A percentile compares a stretch with the other conserved stretches of the same genome.
These are phyloP conservation scores for Aspergillus bridgeri DNA, from an alignment of 495 filamentous ascomycete species.

Conservation along the genomic window DNA sequence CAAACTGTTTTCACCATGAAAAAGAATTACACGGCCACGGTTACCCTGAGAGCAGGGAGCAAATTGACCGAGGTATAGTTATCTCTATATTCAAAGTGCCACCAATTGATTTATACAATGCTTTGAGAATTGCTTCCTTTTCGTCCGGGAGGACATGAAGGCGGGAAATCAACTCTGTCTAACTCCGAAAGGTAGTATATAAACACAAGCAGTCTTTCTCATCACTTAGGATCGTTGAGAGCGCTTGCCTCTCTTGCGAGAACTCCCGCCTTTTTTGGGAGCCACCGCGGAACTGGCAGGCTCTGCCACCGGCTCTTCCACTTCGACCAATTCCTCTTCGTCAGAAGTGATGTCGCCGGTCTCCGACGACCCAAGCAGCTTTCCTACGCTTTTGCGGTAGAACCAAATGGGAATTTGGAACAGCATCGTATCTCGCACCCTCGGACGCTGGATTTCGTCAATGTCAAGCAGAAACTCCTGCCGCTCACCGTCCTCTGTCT, in stretches of 20 bases:
- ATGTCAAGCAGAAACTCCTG: conserved; percentile 82
- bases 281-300: conserved; percentile 25
- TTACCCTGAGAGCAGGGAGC: neutral
- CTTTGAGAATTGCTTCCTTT: neutral
- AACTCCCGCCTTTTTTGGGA: conserved; percentile 19
- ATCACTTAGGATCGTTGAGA: conserved; percentile 24
- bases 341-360: conserved; percentile 13
- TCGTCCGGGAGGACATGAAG: neutral
- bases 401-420: conserved; percentile 64
- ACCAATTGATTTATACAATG: neutral
- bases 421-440: conserved; percentile 65
- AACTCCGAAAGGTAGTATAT: neutral
- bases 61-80: neutral
- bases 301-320: conserved; percentile 31
- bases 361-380: conserved; percentile 40
- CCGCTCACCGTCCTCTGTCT: conserved; percentile 77
- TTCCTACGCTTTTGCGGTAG: conserved; percentile 56
- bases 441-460: conserved; percentile 63
- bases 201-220: neutral
- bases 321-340: conserved; percentile 30
- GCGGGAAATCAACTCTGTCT: neutral
- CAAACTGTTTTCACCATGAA: too few relatives aligned
- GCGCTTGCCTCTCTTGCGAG: conserved; percentile 32
- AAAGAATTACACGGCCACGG: too few relatives aligned
- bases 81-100: neutral